Evolutionary conservation across 2,329 filamentous ascomycete genomes (phyloP), one percentile per base, ranked within the genome.

Genomic region (Pseudogymnoascus sp.): DNA sequence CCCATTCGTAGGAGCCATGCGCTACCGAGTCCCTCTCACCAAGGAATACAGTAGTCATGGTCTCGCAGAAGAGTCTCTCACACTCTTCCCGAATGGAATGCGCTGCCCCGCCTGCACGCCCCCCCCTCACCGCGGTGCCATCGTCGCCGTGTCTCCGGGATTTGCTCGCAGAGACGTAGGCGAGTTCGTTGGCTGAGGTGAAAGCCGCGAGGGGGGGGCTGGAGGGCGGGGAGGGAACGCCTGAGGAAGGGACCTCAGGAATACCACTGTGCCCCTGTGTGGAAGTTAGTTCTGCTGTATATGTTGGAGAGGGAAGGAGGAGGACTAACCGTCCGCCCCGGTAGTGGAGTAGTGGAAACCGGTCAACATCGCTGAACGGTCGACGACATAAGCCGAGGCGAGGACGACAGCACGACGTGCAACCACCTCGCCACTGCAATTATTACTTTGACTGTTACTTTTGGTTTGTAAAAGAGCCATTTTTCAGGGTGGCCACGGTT

Each of bases 51-150:
- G 87, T 81, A 80, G 85, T 89, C 87, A 96, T 90, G 84, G 87
- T 88, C 88, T 93, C 91, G 81, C 92, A 96, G 86, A 96, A 96
- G 88, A 96, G 93, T 84, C 92, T 97, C 92, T 96, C 92, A 96
- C 92, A 96, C 91, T 96, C 92, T 92, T 89, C 92, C 90, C 89
- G 92, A 84, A 96, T 96, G 81, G 88, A 87, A 80, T 90, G 86
- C 89, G 91, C 87, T 88, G 92, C 92, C 91, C 92, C 92, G 90
- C 89, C 89, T 88, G 83, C 83, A 74, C 84, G 81, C 75, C 78
- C 74, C 48, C 48, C 48, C 15, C 48, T 55, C 75, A 69, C 71
- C 58, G 62, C 68, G 62, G 55, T 69, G 63, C 68, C 67, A 68
- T 70, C 65, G 63, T 73, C 75, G 64, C 72, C 70, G 65, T 66